Conservation (phyloP, 805 yeast species). For the Saccharomycopsis sp. region DNA sequence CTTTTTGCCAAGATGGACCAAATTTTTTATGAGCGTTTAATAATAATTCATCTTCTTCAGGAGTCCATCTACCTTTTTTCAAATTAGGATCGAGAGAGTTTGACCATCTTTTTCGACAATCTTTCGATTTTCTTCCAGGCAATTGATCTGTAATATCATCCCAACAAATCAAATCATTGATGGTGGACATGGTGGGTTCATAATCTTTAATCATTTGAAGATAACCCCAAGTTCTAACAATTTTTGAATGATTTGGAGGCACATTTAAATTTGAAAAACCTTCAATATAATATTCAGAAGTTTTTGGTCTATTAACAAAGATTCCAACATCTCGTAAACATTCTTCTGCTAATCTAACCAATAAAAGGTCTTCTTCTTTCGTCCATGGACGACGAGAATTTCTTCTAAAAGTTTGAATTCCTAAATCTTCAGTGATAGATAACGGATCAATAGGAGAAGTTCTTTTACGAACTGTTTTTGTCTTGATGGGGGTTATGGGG, state of each 20-base stretch:
- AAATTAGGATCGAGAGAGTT: slow-evolving; percentile 76
- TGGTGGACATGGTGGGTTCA: not conserved
- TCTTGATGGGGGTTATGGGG: no score
- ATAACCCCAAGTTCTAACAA: not conserved
- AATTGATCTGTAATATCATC: slow-evolving; percentile 40
- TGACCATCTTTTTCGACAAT: slow-evolving; percentile 81
- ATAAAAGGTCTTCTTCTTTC: slow-evolving; percentile 55
- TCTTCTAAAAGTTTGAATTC: slow-evolving; percentile 62
- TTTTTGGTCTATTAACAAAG: no score
- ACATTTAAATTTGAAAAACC: not conserved
- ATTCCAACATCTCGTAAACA: not conserved
- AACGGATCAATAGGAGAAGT: slow-evolving; percentile 28
- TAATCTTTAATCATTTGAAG: no score
- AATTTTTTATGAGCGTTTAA: slow-evolving; percentile 50
- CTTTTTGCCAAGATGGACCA: slow-evolving; percentile 84
- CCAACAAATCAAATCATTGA: slow-evolving; percentile 46
- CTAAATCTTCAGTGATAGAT: slow-evolving; percentile 57
- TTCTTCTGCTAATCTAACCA: slow-evolving; percentile 31
- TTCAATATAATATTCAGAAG: no score
- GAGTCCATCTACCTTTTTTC: slow-evolving; percentile 80
- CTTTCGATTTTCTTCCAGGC: slow-evolving; percentile 58
- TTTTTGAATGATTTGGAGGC: not conserved
- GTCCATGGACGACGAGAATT: slow-evolving; percentile 64
- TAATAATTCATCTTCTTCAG: slow-evolving; percentile 62
- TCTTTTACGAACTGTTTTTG: not conserved